Evolutionary conservation across 2,329 filamentous ascomycete species (phyloP).

Genomic region (Diaporthe humulicola): DNA sequence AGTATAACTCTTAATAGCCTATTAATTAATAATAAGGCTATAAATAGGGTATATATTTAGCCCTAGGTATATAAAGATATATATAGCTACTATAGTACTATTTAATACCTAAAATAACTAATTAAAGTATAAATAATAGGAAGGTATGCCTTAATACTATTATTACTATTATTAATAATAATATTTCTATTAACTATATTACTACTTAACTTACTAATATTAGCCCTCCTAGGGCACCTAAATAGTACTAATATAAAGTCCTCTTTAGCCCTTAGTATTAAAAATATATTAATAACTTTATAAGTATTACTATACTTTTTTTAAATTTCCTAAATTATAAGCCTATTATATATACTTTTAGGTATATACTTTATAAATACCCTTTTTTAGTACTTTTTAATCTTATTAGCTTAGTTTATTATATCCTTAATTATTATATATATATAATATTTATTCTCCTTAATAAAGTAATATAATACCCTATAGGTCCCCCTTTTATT

Average conservation of each 20-base stretch:
- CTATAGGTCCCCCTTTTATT: background rate
- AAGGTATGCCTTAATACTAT: background rate
- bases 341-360: too few species aligned
- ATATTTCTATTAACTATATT: background rate
- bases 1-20: background rate
- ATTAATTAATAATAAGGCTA: background rate
- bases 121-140: background rate
- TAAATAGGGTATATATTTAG: too few species aligned
- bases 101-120: background rate
- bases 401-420: background rate
- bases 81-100: background rate
- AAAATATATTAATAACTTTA: background rate
- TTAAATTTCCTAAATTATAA: background rate
- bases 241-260: background rate
- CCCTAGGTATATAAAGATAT: background rate
- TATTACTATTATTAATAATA: background rate
- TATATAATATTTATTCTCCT: background rate
- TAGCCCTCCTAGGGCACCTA: background rate
- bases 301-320: background rate
- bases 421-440: background rate
- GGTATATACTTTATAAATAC: background rate
- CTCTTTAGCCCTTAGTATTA: background rate
- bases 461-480: background rate
- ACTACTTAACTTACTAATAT: background rate
- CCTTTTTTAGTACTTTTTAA: background rate